Evolutionary conservation across 202 grass and related monocot species (phyloP), one percentile per base, ranked within the genome.

Genomic region (Dendrocalamus latiflorus): DNA sequence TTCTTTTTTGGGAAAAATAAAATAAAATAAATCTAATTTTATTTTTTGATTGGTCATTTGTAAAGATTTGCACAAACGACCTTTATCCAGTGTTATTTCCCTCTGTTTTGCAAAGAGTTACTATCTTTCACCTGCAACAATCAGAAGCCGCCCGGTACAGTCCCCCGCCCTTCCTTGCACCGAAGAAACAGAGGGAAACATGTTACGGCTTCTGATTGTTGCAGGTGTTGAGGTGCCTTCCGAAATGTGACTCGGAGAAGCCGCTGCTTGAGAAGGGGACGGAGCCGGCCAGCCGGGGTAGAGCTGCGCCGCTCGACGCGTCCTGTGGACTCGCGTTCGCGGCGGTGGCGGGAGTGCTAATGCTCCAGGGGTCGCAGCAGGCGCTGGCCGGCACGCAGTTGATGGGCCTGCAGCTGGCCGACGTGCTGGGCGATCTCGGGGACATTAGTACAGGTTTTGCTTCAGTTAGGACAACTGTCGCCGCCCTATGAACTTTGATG

Each of bases 371-470:
- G 1, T 92, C 89, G 72, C 77, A 90, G 75, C 77, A 83, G 56
- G 93, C 91, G 33, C 71, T 93, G 33, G 93, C 96, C 25, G 81
- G 83, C 21, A 89, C 92, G 48, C 86, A 93, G 17, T 86, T 87
- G 58, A 49, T 66, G 6, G 87, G 81, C 37, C 68, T 86, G 77
- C 89, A 92, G 85, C 82, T 83, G 26, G 88, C 67, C 30, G 67
- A 82, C 71, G 72, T 85, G 72, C 69, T 93, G 8, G 93, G 95
- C 55, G 91, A 98, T 82, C 91, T 93, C 16, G 89, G 87, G 78
- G 95, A 93, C 87, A 78, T 98, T 70, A 93, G 89, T 90, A 93
- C 93, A 90, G 93, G 95, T 87, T 93, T 98, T 90, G 93, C 93
- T 87, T 98, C 95, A 92, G 95, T 98, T 91, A 93, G 70, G 30